Evolutionary conservation across 1,284 basidiomycete genomes (phyloP).

Genomic region (Leucoagaricus sp.): DNA sequence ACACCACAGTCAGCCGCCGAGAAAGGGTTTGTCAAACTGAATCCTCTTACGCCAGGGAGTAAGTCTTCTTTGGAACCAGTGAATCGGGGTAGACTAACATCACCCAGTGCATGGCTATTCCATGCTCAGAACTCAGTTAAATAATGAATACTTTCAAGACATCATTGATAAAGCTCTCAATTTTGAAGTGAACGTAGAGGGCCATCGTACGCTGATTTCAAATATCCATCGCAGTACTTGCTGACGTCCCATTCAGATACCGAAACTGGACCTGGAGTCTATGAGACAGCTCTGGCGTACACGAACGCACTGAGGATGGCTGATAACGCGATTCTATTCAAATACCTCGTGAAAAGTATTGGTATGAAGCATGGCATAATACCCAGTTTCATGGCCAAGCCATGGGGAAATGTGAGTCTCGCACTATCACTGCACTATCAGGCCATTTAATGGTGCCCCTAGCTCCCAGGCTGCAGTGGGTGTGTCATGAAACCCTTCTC

Average conservation of each 20-base stretch:
- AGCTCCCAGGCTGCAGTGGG: constrained; percentile 94
- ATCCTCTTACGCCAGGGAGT: constrained; percentile 91
- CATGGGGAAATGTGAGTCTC: constrained; percentile 80
- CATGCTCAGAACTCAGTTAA: constrained; percentile 83
- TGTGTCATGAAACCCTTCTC: constrained; percentile 34
- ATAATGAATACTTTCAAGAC: constrained; percentile 88
- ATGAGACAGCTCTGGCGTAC: constrained; percentile 93
- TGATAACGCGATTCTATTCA: constrained; percentile 94
- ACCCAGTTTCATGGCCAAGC: constrained; percentile 99
- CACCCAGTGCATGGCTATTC: constrained; percentile 89
- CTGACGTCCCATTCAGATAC: constrained; percentile 63
- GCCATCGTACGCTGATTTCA: constrained; percentile 69
- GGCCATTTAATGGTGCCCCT: constrained; percentile 4
- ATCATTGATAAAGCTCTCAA: constrained; percentile 77
- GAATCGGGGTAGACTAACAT: neutral
- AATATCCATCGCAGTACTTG: neutral
- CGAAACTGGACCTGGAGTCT: constrained; percentile 92
- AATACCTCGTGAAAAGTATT: constrained; percentile 88
- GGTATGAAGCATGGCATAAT: constrained; percentile 88
- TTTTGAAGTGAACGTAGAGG: constrained; percentile 88
- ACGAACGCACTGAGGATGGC: constrained; percentile 86
- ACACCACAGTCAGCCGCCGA: constrained; percentile 73
- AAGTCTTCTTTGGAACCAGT: constrained; percentile 30
- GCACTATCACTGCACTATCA: neutral
- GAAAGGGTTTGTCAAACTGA: constrained; percentile 78